A percentile compares a stretch with the other conserved stretches of the same genome.
phyloP scores from a whole-genome alignment of 2,329 filamentous ascomycete genomes.

The Ceratocystis smalleyi region DNA sequence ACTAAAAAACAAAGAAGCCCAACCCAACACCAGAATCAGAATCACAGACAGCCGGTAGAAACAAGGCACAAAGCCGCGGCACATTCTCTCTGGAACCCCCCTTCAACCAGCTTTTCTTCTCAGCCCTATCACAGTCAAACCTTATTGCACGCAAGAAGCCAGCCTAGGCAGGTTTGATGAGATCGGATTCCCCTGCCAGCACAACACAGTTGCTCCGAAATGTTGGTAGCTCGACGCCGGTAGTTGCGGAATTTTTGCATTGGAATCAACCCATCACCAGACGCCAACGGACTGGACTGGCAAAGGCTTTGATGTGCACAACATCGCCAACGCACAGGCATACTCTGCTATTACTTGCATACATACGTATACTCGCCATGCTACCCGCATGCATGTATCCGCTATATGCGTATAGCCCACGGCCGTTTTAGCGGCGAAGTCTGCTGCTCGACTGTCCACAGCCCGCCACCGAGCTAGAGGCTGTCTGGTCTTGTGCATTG shows the following conservation, averaged over 20 bases:
- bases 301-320: not conserved
- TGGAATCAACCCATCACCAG: no score
- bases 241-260: no score
- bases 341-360: not conserved
- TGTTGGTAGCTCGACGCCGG: not conserved
- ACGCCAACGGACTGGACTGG: no score
- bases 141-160: not conserved
- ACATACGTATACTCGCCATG: not conserved
- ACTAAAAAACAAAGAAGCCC: not conserved
- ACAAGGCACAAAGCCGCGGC: not conserved
- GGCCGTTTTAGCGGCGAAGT: not conserved
- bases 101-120: not conserved
- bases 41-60: not conserved
- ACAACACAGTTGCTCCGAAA: not conserved
- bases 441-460: not conserved
- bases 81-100: not conserved
- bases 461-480: not conserved
- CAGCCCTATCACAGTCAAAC: constrained; percentile 1
- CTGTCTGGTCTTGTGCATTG: not conserved
- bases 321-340: not conserved
- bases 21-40: not conserved
- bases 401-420: not conserved
- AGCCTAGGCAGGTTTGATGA: not conserved
- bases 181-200: not conserved
- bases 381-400: not conserved